These are phyloP conservation scores for Psilocybe cubensis DNA, from an alignment of 768 basidiomycete genomes.

Conservation along the genomic window DNA sequence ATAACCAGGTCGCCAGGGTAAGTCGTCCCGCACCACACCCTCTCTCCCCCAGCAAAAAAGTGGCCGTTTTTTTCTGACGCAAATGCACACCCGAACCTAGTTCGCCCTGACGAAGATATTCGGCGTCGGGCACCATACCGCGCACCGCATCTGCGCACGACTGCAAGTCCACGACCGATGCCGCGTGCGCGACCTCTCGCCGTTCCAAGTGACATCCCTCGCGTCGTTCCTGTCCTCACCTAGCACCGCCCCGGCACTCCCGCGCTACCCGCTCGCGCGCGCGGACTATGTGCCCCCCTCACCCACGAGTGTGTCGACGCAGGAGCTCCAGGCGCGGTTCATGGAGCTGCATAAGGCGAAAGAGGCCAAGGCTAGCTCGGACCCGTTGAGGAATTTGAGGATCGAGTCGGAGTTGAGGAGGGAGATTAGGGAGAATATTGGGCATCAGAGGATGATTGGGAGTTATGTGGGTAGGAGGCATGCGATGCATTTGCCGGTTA, in stretches of 20 bases:
- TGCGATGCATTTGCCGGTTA: slow-evolving; percentile 90
- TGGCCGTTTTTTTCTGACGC: neutral
- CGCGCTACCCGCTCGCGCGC: slow-evolving; percentile 67
- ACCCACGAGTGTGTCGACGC: slow-evolving; percentile 40
- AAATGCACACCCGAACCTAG: slow-evolving; percentile 41
- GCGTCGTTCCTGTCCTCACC: slow-evolving; percentile 95
- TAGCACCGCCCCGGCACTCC: slow-evolving; percentile 67
- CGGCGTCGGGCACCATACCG: slow-evolving; percentile 78
- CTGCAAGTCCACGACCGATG: slow-evolving; percentile 89
- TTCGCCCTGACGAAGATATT: slow-evolving; percentile 91
- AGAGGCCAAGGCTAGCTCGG: slow-evolving; percentile 36
- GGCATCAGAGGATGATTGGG: slow-evolving; percentile 91
- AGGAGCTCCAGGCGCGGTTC: slow-evolving; percentile 44
- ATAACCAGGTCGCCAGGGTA: slow-evolving; percentile 78
- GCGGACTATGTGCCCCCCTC: slow-evolving; percentile 53
- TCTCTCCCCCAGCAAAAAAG: neutral
- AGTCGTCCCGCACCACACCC: no score
- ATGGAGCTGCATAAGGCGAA: slow-evolving; percentile 37
- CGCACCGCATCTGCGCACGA: slow-evolving; percentile 86
- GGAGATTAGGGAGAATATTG: slow-evolving; percentile 88
- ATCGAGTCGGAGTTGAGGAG: slow-evolving; percentile 88
- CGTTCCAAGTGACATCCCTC: slow-evolving; percentile 88
- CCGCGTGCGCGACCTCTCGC: slow-evolving; percentile 80
- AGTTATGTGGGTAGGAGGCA: slow-evolving; percentile 93
- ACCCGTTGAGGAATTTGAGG: slow-evolving; percentile 74